phyloP scores from a whole-genome alignment of 176 grass and related monocot genomes.

The Carex myosuroides region DNA sequence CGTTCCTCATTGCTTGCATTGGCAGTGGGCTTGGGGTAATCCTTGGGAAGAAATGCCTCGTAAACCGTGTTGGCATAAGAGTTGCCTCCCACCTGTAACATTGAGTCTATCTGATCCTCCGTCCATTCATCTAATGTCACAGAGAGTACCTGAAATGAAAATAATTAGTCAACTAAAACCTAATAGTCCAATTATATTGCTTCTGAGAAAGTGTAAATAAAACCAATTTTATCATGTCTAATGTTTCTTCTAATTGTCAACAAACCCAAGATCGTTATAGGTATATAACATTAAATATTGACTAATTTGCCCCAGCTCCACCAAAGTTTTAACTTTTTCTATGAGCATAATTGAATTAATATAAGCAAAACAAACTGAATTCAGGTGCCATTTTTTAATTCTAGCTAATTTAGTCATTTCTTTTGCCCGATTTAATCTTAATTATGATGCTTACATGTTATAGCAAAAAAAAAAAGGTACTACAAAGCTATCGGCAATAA shows the following conservation, averaged over 20 bases:
- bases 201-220: background rate
- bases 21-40: slow-evolving; percentile 48
- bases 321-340: background rate
- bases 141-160: slow-evolving; percentile 46
- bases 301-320: background rate
- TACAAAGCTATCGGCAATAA: background rate
- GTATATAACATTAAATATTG: background rate
- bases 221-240: background rate
- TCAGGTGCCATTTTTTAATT: background rate
- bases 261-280: background rate
- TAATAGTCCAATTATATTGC: background rate
- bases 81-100: slow-evolving; percentile 86
- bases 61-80: slow-evolving; percentile 72
- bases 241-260: background rate
- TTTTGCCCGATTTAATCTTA: background rate
- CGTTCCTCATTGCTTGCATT: slow-evolving; percentile 50
- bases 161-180: background rate
- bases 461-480: background rate
- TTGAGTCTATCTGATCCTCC: slow-evolving; percentile 52
- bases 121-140: slow-evolving; percentile 74
- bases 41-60: slow-evolving; percentile 73
- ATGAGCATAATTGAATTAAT: background rate
- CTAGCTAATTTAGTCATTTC: background rate
- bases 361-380: background rate
- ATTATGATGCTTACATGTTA: background rate